These are phyloP conservation scores for Globisporangium uncinulatum DNA, from an alignment of 352 stramenopile species.

Conservation along the genomic window DNA sequence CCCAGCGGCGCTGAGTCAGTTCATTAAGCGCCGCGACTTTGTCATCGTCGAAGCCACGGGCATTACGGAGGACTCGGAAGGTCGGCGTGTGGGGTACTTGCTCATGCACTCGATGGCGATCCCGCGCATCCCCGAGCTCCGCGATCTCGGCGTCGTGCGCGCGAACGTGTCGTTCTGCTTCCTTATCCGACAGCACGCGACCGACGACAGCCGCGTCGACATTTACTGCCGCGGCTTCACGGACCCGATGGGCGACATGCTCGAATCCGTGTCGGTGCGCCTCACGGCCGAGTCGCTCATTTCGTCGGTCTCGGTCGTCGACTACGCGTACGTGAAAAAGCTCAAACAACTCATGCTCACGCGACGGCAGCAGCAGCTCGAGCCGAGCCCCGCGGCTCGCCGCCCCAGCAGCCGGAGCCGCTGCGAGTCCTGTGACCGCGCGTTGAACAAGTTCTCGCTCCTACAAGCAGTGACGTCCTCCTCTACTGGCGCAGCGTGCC, in stretches of 20 bases:
- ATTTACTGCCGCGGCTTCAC: conserved; percentile 34
- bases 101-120: conserved; percentile 34
- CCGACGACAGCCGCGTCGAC: conserved; percentile 9
- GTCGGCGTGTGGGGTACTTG: conserved; percentile 34
- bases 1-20: conserved; percentile 2
- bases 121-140: conserved; percentile 11
- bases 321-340: conserved; percentile 59
- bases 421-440: conserved; percentile 25
- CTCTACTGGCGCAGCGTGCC: conserved; percentile 22
- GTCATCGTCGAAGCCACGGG: conserved; percentile 38
- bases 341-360: conserved; percentile 47
- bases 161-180: conserved; percentile 13
- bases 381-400: not conserved
- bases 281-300: conserved; percentile 45
- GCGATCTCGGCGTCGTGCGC: conserved; percentile 9
- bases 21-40: conserved; percentile 19
- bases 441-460: conserved; percentile 16
- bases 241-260: conserved; percentile 39
- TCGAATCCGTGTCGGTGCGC: conserved; percentile 31
- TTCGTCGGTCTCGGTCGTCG: conserved; percentile 25
- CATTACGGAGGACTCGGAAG: conserved; percentile 15
- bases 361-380: conserved; percentile 13
- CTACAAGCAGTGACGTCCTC: not conserved
- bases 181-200: conserved; percentile 8
- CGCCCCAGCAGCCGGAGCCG: not conserved